Conservation (phyloP, 2,329 filamentous ascomycete species). For the Paecilomyces niveus region DNA sequence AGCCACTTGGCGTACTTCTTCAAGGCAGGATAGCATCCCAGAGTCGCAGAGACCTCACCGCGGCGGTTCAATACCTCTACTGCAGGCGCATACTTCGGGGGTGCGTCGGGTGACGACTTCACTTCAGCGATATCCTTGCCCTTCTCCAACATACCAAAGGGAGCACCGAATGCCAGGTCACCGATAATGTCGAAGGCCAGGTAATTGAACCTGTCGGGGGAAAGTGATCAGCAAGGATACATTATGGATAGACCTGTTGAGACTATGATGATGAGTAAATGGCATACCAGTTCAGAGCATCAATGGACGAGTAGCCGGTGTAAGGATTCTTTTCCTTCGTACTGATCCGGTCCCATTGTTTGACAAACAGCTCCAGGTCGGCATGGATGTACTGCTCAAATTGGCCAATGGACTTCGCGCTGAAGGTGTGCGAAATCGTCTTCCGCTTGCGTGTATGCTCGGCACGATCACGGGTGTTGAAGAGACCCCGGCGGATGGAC, state of each 20-base stretch:
- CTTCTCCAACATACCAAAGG: conserved; percentile 74
- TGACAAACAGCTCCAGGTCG: conserved; percentile 68
- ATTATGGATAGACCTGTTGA: background rate
- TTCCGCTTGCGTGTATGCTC: conserved; percentile 88
- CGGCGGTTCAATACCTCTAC: conserved; percentile 84
- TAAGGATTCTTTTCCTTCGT: conserved; percentile 39
- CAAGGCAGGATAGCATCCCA: conserved; percentile 66
- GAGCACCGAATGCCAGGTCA: conserved; percentile 62
- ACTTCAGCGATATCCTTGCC: conserved; percentile 73
- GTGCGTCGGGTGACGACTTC: conserved; percentile 51
- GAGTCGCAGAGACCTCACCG: conserved; percentile 74
- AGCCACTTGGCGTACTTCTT: conserved; percentile 76
- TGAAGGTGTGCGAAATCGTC: conserved; percentile 81
- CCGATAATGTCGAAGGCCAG: conserved; percentile 55
- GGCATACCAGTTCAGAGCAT: conserved; percentile 61
- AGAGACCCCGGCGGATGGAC: conserved; percentile 74
- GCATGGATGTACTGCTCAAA: conserved; percentile 84
- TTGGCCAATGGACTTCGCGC: conserved; percentile 68
- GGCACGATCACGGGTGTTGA: conserved; percentile 76
- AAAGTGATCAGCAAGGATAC: background rate
- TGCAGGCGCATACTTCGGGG: conserved; percentile 64
- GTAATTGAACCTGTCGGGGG: conserved; percentile 57
- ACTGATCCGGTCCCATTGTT: conserved; percentile 63
- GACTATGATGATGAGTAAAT: background rate
- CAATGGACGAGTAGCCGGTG: conserved; percentile 55